Conservation (phyloP, 2,329 filamentous ascomycete genomes). For the Amylocarpus encephaloides region DNA sequence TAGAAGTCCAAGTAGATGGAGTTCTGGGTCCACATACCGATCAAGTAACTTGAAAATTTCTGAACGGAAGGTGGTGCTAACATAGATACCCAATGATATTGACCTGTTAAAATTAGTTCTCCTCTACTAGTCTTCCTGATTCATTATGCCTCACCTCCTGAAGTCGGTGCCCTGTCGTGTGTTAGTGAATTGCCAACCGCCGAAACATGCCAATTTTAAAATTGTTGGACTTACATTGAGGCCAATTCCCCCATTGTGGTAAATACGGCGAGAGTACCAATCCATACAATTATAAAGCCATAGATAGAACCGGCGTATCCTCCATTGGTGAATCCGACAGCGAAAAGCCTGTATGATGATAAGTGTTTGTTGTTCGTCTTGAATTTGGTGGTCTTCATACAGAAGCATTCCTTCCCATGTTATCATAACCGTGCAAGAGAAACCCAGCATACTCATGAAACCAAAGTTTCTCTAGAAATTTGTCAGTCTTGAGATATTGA, state of each 20-base stretch:
- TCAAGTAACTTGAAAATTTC: conserved; percentile 47
- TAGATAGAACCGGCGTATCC: conserved; percentile 34
- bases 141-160: conserved; percentile 33
- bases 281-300: conserved; percentile 30
- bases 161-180: conserved; percentile 40
- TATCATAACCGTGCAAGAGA: conserved; percentile 36
- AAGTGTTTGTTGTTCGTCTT: conserved; percentile 16
- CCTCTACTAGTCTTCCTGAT: too few relatives aligned
- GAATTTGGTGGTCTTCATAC: neutral
- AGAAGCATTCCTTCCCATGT: conserved; percentile 36
- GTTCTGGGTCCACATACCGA: conserved; percentile 30
- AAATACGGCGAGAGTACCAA: conserved; percentile 22
- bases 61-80: conserved; percentile 42
- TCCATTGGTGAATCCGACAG: conserved; percentile 12
- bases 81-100: conserved; percentile 52
- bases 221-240: conserved; percentile 18
- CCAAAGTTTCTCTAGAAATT: conserved; percentile 33
- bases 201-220: neutral
- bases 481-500: neutral
- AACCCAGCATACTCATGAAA: conserved; percentile 36
- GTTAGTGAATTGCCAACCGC: neutral
- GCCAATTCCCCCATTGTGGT: conserved; percentile 20
- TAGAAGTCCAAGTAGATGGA: neutral
- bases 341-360: conserved; percentile 18
- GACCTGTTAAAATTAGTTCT: conserved; percentile 26